phyloP scores from a whole-genome alignment of 495 filamentous ascomycete species.

The Chaetomidium leptoderma region DNA sequence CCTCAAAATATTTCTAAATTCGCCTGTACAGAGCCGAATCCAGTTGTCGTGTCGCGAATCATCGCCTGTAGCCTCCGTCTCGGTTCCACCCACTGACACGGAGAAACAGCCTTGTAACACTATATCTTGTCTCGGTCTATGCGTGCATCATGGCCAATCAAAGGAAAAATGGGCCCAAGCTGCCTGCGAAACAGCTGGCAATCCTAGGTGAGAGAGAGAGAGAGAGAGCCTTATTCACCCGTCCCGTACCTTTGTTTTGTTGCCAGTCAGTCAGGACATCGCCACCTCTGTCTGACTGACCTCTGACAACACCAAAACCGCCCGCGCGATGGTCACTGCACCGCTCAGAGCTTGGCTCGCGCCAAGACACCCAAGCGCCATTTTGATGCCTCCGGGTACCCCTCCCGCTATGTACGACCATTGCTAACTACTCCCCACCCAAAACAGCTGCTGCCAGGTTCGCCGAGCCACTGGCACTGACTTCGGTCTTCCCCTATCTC shows the following conservation, averaged over 20 bases:
- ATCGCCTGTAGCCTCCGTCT: background rate
- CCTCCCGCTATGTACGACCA: conserved; percentile 23
- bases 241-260: background rate
- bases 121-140: background rate
- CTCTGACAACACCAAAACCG: no score
- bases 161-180: conserved; percentile 36
- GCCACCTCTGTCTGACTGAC: no score
- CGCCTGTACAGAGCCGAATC: background rate
- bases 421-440: conserved; percentile 9
- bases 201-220: conserved; percentile 71
- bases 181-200: conserved; percentile 48
- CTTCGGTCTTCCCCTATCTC: conserved; percentile 84
- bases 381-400: conserved; percentile 7
- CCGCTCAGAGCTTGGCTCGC: background rate
- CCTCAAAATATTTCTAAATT: no score
- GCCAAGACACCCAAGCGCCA: background rate
- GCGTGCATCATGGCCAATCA: conserved; percentile 32
- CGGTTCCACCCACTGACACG: background rate
- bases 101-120: background rate
- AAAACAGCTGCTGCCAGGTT: conserved; percentile 67
- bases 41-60: background rate
- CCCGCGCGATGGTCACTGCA: no score
- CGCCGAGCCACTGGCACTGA: conserved; percentile 78
- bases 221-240: background rate
- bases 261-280: background rate